A percentile compares a stretch with the other conserved stretches of the same genome.
Evolutionary conservation across 495 filamentous ascomycete species (phyloP).

Genomic region (Extremus antarcticus): DNA sequence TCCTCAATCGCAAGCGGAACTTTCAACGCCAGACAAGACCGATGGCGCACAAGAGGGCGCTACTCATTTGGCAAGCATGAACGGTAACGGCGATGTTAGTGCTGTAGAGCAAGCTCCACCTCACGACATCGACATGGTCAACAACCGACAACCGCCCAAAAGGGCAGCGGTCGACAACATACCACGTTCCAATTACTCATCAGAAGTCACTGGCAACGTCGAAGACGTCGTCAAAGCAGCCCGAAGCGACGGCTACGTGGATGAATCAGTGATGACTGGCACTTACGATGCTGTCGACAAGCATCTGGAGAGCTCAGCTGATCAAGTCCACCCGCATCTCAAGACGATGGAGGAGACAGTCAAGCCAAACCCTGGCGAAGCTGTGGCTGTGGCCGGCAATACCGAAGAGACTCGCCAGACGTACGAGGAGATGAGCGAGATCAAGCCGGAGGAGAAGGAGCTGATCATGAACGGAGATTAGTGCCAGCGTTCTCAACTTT

Average conservation of each 20-base stretch:
- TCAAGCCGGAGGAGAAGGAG: slow-evolving; percentile 20
- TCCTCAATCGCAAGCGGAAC: too few species aligned
- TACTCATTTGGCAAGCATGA: too few species aligned
- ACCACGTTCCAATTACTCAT: slow-evolving; percentile 13
- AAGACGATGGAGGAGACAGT: slow-evolving; percentile 20
- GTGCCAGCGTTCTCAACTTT: background rate
- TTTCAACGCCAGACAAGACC: too few species aligned
- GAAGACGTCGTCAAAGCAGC: slow-evolving; percentile 3
- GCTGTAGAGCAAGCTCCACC: background rate
- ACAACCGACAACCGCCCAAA: background rate
- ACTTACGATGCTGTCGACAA: slow-evolving; percentile 17
- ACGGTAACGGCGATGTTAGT: too few species aligned
- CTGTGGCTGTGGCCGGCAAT: slow-evolving; percentile 17
- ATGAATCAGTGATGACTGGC: slow-evolving; percentile 1
- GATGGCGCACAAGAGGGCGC: too few species aligned
- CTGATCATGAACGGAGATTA: slow-evolving; percentile 29
- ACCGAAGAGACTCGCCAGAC: slow-evolving; percentile 21
- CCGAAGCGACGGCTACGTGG: background rate
- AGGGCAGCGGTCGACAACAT: background rate
- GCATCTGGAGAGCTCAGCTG: slow-evolving; percentile 15
- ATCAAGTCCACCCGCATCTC: slow-evolving; percentile 20
- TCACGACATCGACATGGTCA: background rate
- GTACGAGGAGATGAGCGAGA: slow-evolving; percentile 30
- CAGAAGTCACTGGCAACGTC: slow-evolving; percentile 16
- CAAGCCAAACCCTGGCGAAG: slow-evolving; percentile 19